Percentiles rank a stretch among this genome's conserved stretches.
Evolutionary conservation across 495 filamentous ascomycete genomes (phyloP).

Genomic region (Tuber magnatum): DNA sequence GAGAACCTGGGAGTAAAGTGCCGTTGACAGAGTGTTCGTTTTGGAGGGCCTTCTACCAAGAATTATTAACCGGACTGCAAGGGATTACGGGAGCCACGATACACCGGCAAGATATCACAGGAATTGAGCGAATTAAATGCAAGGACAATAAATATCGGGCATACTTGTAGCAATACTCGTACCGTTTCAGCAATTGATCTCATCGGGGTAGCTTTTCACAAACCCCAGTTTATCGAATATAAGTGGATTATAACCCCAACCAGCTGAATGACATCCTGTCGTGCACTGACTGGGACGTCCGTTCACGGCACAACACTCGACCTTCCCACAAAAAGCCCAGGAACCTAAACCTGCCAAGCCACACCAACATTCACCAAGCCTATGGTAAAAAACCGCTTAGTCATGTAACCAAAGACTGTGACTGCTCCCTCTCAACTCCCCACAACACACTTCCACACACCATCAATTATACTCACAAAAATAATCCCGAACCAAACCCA

Average conservation of each 20-base stretch:
- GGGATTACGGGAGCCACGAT: background rate
- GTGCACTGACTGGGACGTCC: background rate
- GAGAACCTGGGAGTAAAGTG: background rate
- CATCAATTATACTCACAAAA: background rate
- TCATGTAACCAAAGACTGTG: background rate
- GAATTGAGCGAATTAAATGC: background rate
- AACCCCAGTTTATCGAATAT: no score
- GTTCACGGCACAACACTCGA: background rate
- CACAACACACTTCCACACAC: background rate
- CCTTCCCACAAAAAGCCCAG: background rate
- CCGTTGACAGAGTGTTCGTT: background rate
- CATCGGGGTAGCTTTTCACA: background rate
- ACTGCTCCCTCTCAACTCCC: slow-evolving; percentile 3
- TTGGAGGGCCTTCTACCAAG: background rate
- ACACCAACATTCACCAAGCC: background rate
- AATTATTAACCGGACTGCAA: background rate
- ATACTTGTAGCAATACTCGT: background rate
- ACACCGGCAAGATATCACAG: background rate
- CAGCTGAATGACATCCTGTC: background rate
- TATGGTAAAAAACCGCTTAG: background rate
- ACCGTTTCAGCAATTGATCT: background rate
- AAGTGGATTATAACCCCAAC: no score
- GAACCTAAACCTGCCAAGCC: background rate
- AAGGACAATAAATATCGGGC: background rate
- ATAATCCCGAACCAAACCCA: background rate